phyloP scores from a whole-genome alignment of 2,329 filamentous ascomycete genomes.

The Trichoderma atrobrunneum region DNA sequence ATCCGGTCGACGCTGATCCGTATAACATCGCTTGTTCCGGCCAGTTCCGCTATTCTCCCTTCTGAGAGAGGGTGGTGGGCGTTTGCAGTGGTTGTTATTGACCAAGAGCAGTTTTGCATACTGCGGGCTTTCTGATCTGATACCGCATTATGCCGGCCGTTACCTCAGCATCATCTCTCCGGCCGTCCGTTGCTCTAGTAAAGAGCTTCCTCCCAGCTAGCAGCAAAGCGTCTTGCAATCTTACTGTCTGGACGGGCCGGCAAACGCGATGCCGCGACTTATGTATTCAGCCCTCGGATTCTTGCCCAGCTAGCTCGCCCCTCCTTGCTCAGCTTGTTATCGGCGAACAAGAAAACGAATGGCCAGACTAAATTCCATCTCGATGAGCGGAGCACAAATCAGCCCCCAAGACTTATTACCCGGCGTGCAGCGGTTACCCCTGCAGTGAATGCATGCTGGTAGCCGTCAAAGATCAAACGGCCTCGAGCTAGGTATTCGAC shows the following conservation, averaged over 20 bases:
- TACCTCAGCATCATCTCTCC: background rate
- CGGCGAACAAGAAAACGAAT: constrained; percentile 8
- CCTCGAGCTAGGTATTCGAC: constrained; percentile 7
- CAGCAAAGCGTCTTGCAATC: background rate
- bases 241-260: background rate
- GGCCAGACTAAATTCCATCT: constrained; percentile 3
- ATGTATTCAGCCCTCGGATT: background rate
- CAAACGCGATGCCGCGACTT: background rate
- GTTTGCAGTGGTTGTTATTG: background rate
- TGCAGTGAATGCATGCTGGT: constrained; percentile 19
- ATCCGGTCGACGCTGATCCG: constrained; percentile 5
- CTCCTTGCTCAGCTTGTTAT: background rate
- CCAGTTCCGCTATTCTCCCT: background rate
- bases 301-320: background rate
- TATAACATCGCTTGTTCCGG: constrained; percentile 3
- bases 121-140: background rate
- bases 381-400: constrained; percentile 6
- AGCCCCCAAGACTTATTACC: constrained; percentile 17
- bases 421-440: constrained; percentile 15
- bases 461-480: constrained; percentile 18
- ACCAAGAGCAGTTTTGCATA: background rate
- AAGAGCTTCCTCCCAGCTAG: background rate
- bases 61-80: background rate
- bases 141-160: background rate
- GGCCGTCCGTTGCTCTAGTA: background rate